Evolutionary conservation across 176 grass and related monocot species (phyloP).

Genomic region (Musa itinerans): DNA sequence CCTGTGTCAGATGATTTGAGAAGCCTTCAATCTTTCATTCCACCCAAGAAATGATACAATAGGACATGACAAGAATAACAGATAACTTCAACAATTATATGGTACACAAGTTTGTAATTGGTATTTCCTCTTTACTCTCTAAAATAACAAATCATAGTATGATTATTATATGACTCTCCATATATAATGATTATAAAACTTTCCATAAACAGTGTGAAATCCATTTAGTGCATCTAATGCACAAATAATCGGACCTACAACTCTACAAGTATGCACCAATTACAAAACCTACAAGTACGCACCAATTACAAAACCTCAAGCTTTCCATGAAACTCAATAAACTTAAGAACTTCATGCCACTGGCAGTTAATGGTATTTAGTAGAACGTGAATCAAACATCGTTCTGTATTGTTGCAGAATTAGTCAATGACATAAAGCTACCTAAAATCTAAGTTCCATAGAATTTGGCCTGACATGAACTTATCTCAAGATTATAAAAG

Average conservation of each 20-base stretch:
- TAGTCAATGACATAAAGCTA: no score
- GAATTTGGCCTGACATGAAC: no score
- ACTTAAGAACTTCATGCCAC: not conserved
- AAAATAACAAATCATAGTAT: not conserved
- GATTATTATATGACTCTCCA: not conserved
- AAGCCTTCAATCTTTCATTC: slow-evolving; percentile 4
- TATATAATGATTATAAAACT: not conserved
- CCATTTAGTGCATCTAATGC: not conserved
- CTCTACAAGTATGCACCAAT: not conserved
- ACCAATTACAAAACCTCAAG: not conserved
- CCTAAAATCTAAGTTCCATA: no score
- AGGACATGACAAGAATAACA: not conserved
- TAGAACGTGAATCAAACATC: no score
- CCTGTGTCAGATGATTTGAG: slow-evolving; percentile 22
- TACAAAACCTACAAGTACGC: not conserved
- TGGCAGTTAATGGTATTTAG: no score
- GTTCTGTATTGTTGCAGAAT: no score
- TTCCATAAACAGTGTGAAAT: not conserved
- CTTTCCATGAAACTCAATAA: not conserved
- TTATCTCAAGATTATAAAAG: no score
- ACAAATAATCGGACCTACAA: not conserved
- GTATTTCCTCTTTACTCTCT: not conserved
- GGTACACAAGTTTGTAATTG: not conserved
- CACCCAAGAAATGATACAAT: slow-evolving; percentile 4
- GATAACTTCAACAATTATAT: not conserved